Percentiles rank a stretch among this genome's conserved stretches.
These are phyloP conservation scores for Mitragyna speciosa DNA, from an alignment of 257 asterid species.

Conservation along the genomic window DNA sequence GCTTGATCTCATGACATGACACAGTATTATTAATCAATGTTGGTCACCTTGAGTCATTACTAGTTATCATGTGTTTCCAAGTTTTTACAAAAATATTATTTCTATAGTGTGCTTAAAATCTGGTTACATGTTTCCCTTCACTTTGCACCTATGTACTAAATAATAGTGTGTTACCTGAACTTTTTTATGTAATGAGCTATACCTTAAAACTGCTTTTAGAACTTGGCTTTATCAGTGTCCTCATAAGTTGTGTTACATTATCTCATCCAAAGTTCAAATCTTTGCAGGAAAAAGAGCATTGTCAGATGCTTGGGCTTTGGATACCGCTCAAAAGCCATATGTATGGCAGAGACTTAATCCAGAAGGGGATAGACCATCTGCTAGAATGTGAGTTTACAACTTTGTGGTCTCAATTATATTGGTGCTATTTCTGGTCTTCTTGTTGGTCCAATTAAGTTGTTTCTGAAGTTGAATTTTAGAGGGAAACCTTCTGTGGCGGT, in stretches of 20 bases:
- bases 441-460: not conserved
- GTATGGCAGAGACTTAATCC: constrained; percentile 96
- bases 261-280: constrained; percentile 6
- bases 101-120: not conserved
- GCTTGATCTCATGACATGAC: not conserved
- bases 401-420: constrained; percentile 15
- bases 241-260: not conserved
- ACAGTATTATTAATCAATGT: not conserved
- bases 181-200: not conserved
- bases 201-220: not conserved
- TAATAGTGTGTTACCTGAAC: not conserved
- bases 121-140: not conserved
- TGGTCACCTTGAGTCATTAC: not conserved
- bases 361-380: constrained; percentile 93
- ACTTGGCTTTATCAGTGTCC: not conserved
- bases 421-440: constrained; percentile 2
- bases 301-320: constrained; percentile 98
- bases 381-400: constrained; percentile 75
- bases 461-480: not conserved
- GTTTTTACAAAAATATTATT: not conserved
- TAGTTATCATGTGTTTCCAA: not conserved
- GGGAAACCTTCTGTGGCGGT: not conserved
- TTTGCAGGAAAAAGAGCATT: constrained; percentile 84
- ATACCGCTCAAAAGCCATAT: constrained; percentile 98
- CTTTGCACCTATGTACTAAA: not conserved